A percentile compares a stretch with the other conserved stretches of the same genome.
Conservation (phyloP, 2,329 filamentous ascomycete genomes). For the Beauveria sp. region DNA sequence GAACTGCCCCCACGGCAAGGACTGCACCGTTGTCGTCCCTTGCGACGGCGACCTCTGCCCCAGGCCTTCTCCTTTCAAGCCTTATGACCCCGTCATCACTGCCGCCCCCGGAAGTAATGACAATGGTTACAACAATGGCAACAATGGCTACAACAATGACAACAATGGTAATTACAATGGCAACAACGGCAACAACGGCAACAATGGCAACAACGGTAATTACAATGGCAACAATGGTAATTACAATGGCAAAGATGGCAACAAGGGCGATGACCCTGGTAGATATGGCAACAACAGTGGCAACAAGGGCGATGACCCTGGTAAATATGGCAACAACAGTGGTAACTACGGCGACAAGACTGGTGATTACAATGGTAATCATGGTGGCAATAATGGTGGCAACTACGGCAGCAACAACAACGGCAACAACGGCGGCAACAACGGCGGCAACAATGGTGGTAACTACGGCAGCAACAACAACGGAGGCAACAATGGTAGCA, state of each 20-base stretch:
- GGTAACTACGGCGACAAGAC: background rate
- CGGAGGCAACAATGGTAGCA: background rate
- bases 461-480: background rate
- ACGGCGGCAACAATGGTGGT: background rate
- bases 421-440: background rate
- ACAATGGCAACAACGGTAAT: background rate
- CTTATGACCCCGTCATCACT: constrained; percentile 13
- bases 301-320: background rate
- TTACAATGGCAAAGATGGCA: background rate
- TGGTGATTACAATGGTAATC: background rate
- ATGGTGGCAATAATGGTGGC: background rate
- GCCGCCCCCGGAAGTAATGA: constrained; percentile 1
- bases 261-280: background rate
- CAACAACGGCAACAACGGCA: background rate
- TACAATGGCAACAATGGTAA: background rate
- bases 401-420: background rate
- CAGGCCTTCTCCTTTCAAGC: constrained; percentile 12
- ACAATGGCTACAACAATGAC: background rate
- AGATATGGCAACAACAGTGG: too few species aligned
- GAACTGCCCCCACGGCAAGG: constrained; percentile 18
- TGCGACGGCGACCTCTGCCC: constrained; percentile 16
- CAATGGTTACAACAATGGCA: background rate
- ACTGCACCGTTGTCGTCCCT: constrained; percentile 19
- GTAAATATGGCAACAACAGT: background rate
- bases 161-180: background rate